Percentiles rank a stretch among this genome's conserved stretches.
Evolutionary conservation across 2,329 filamentous ascomycete species (phyloP).

Genomic region (Ceratocystis papillata): DNA sequence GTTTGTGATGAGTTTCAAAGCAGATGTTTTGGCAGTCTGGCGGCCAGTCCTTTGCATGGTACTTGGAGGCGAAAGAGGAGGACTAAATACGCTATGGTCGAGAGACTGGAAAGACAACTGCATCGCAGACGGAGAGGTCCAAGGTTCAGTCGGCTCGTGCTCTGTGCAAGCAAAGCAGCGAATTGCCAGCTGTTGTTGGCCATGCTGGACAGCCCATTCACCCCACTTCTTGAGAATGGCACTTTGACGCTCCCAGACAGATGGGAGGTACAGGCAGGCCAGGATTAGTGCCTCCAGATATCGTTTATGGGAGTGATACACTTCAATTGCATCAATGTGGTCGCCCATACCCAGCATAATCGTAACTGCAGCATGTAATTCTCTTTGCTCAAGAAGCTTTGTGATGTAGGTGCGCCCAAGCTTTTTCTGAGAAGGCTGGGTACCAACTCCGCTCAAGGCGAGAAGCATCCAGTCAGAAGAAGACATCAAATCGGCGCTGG

Average conservation of each 20-base stretch:
- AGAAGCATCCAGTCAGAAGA: constrained; percentile 96
- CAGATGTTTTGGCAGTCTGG: constrained; percentile 65
- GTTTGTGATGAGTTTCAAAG: constrained; percentile 82
- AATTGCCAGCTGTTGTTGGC: constrained; percentile 81
- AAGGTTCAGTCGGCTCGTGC: constrained; percentile 71
- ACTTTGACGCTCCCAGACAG: constrained; percentile 83
- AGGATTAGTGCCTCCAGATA: constrained; percentile 90
- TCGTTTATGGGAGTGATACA: constrained; percentile 82
- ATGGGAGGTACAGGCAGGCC: constrained; percentile 69
- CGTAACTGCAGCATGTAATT: constrained; percentile 83
- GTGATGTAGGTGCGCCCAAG: constrained; percentile 85
- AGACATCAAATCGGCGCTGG: constrained; percentile 75
- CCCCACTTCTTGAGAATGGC: constrained; percentile 90
- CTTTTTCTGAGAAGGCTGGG: constrained; percentile 67
- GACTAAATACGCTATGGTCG: constrained; percentile 50
- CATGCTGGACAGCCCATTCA: constrained; percentile 75
- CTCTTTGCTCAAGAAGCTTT: constrained; percentile 75
- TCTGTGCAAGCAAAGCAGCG: constrained; percentile 88
- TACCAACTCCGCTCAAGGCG: constrained; percentile 77
- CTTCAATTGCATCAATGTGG: constrained; percentile 86
- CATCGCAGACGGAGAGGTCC: constrained; percentile 71
- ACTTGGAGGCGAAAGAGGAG: constrained; percentile 63
- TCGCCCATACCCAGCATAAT: constrained; percentile 90
- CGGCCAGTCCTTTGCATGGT: constrained; percentile 45
- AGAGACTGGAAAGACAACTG: constrained; percentile 48